Conservation (phyloP, 2,329 filamentous ascomycete genomes). For the Sporothrix variecibatus region DNA sequence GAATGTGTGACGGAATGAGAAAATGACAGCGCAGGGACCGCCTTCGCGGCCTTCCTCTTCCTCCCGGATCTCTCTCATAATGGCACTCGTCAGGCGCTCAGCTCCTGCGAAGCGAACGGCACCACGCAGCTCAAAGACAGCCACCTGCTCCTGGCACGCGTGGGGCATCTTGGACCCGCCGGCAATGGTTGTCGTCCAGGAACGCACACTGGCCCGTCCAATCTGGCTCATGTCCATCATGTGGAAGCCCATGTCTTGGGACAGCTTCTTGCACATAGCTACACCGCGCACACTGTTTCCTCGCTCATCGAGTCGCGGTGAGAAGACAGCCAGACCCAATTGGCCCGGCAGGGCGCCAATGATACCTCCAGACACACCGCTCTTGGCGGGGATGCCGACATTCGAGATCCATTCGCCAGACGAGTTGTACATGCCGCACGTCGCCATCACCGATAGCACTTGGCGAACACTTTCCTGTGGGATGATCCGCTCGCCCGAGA, state of each 20-base stretch:
- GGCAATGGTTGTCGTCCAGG: background rate
- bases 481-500: constrained; percentile 5
- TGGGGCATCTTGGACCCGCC: background rate
- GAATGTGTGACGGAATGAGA: constrained; percentile 15
- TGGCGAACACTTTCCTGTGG: constrained; percentile 16
- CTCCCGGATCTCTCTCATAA: background rate
- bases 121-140: constrained; percentile 16
- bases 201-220: constrained; percentile 12
- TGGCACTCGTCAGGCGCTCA: constrained; percentile 17
- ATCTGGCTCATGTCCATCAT: constrained; percentile 22
- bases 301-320: constrained; percentile 2
- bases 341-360: constrained; percentile 19
- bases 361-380: constrained; percentile 18
- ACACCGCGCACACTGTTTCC: constrained; percentile 22
- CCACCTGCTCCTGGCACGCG: background rate
- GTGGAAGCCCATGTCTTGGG: constrained; percentile 22
- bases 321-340: constrained; percentile 17
- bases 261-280: constrained; percentile 20
- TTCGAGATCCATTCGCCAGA: constrained; percentile 7
- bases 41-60: background rate
- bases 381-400: constrained; percentile 21
- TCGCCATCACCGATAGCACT: constrained; percentile 20
- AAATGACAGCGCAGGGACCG: background rate
- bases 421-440: constrained; percentile 22
- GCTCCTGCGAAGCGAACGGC: constrained; percentile 17